These are phyloP conservation scores for Cucurbita pepo DNA, from an alignment of 306 rosid species.

Conservation along the genomic window DNA sequence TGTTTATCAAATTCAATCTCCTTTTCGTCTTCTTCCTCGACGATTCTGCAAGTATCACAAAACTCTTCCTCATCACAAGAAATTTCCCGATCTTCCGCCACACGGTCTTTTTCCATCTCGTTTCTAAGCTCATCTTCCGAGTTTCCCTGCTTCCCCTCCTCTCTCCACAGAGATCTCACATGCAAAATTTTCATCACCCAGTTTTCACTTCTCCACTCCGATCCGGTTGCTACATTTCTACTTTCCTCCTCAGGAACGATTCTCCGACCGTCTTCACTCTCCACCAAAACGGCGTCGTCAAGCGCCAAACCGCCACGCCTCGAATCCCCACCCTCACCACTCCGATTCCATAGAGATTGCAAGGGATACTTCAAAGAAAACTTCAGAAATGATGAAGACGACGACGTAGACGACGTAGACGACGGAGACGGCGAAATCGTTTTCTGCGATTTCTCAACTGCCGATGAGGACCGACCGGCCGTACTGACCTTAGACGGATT, in stretches of 20 bases:
- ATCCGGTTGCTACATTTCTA: neutral
- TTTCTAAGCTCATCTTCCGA: conserved; percentile 1
- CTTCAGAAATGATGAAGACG: conserved; percentile 20
- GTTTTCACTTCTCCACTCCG: conserved; percentile 24
- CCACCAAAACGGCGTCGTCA: conserved; percentile 51
- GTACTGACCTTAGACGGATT: conserved; percentile 18
- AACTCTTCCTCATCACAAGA: conserved; percentile 13
- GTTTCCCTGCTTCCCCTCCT: conserved; percentile 13
- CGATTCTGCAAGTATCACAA: conserved; percentile 39
- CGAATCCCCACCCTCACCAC: conserved; percentile 10
- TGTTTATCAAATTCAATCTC: conserved; percentile 40
- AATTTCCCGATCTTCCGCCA: neutral
- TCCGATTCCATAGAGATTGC: conserved; percentile 69
- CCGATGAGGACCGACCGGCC: neutral
- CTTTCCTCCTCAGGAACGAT: conserved; percentile 11
- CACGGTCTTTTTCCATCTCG: conserved; percentile 6
- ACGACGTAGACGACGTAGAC: neutral
- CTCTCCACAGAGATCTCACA: conserved; percentile 50
- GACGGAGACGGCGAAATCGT: conserved; percentile 10
- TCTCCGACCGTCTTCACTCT: conserved; percentile 14
- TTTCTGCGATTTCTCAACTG: conserved; percentile 17
- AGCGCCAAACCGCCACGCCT: conserved; percentile 37
- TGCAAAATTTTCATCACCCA: conserved; percentile 78
- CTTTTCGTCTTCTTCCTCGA: conserved; percentile 16
- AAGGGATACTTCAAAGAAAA: conserved; percentile 47